Evolutionary conservation across 805 yeast genomes (phyloP).

Genomic region (Saccharomycodes ludwigii): DNA sequence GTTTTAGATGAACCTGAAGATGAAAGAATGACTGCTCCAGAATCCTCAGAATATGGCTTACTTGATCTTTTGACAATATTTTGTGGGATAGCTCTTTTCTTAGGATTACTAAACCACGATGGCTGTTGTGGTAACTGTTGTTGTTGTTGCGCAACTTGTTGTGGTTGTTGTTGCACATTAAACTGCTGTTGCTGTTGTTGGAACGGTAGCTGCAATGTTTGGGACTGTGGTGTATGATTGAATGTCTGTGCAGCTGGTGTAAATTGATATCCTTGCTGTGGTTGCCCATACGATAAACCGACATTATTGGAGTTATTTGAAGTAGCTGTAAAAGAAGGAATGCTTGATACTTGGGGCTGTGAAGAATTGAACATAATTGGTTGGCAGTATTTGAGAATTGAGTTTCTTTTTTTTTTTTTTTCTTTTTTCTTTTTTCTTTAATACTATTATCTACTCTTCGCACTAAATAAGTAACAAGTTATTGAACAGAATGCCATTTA

Average conservation of each 20-base stretch:
- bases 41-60: constrained; percentile 14
- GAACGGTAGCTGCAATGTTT: constrained; percentile 11
- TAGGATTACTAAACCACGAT: constrained; percentile 30
- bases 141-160: constrained; percentile 18
- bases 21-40: constrained; percentile 15
- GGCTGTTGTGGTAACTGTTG: constrained; percentile 17
- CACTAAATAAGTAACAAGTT: too few relatives aligned
- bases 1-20: constrained; percentile 9
- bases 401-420: too few relatives aligned
- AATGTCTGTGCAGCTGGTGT: constrained; percentile 15
- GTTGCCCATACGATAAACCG: constrained; percentile 6
- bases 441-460: too few relatives aligned
- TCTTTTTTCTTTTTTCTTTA: too few relatives aligned
- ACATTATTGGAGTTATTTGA: too few relatives aligned
- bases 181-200: constrained; percentile 25
- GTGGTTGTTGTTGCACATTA: constrained; percentile 15
- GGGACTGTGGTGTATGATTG: constrained; percentile 17
- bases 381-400: constrained; percentile 2
- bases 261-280: constrained; percentile 12
- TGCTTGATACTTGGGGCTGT: too few relatives aligned
- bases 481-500: too few relatives aligned
- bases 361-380: background rate
- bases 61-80: constrained; percentile 31
- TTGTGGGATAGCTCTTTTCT: constrained; percentile 36
- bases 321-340: too few relatives aligned